A percentile compares a stretch with the other conserved stretches of the same genome.
Evolutionary conservation across 768 basidiomycete species (phyloP).

Genomic region (Hygrophorus russula): DNA sequence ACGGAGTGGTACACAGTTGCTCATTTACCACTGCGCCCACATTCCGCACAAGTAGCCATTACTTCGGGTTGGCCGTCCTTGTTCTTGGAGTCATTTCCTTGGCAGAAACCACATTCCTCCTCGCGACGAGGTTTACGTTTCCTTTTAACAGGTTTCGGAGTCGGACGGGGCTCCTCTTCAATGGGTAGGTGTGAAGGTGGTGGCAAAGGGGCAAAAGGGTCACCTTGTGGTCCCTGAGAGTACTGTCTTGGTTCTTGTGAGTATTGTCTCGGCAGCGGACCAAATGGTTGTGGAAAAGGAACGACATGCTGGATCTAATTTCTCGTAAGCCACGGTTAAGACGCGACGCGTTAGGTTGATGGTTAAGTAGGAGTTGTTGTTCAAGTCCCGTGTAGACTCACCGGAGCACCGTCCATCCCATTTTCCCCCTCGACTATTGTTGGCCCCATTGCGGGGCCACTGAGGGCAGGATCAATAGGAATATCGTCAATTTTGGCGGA

Average conservation of each 20-base stretch:
- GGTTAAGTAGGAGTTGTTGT: constrained; percentile 12
- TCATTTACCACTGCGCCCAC: constrained; percentile 65
- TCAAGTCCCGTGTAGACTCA: constrained; percentile 21
- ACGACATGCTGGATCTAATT: constrained; percentile 11
- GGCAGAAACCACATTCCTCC: constrained; percentile 69
- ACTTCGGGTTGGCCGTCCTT: constrained; percentile 43
- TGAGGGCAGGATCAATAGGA: constrained; percentile 67
- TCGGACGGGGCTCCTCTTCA: constrained; percentile 25
- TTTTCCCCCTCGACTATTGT: constrained; percentile 25
- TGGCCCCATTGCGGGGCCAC: constrained; percentile 41
- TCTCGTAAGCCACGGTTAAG: constrained; percentile 25
- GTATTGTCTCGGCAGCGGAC: constrained; percentile 18
- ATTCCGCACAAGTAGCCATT: constrained; percentile 73
- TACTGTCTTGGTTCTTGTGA: constrained; percentile 35
- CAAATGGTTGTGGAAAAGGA: constrained; percentile 7
- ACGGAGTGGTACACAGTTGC: not conserved
- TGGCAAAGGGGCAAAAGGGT: constrained; percentile 68
- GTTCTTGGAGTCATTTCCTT: constrained; percentile 52
- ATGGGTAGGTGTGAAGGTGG: constrained; percentile 38
- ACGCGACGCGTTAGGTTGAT: constrained; percentile 56
- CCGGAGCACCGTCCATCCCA: constrained; percentile 19
- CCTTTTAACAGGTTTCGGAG: constrained; percentile 36
- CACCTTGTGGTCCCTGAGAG: constrained; percentile 69
- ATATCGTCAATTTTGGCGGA: constrained; percentile 51
- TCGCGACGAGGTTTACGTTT: constrained; percentile 41